phyloP scores from a whole-genome alignment of 1,284 basidiomycete species.

The Schizopora paradoxa region DNA sequence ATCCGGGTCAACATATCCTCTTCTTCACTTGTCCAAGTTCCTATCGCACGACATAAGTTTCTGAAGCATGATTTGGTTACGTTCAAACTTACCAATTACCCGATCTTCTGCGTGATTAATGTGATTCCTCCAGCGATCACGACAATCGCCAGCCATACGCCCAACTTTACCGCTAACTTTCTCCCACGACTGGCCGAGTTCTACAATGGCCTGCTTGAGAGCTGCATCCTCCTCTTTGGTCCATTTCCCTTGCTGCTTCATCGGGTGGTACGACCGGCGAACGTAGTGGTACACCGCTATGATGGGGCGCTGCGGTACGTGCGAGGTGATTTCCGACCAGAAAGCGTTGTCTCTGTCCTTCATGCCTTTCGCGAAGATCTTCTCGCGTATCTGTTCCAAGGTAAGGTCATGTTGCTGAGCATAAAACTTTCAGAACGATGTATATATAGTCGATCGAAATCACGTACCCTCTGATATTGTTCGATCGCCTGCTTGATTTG shows the following conservation, averaged over 20 bases:
- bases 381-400: constrained; percentile 48
- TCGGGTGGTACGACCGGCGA: constrained; percentile 60
- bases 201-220: constrained; percentile 62
- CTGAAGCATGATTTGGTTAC: constrained; percentile 3
- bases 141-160: constrained; percentile 72
- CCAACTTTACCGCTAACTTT: constrained; percentile 63
- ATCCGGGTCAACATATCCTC: constrained; percentile 66
- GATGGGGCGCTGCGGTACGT: constrained; percentile 69
- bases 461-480: constrained; percentile 51
- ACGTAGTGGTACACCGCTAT: constrained; percentile 80
- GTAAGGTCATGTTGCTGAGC: constrained; percentile 42
- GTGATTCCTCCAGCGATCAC: constrained; percentile 80
- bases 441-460: not conserved
- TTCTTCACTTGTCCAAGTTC: constrained; percentile 68
- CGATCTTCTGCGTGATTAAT: constrained; percentile 55
- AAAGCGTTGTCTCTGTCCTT: constrained; percentile 58
- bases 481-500: constrained; percentile 61
- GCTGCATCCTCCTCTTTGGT: constrained; percentile 56
- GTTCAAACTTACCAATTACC: constrained; percentile 37
- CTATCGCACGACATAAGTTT: constrained; percentile 27
- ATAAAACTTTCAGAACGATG: constrained; percentile 4
- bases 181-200: constrained; percentile 76
- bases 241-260: constrained; percentile 69
- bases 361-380: constrained; percentile 63
- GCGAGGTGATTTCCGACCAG: constrained; percentile 69